A percentile compares a stretch with the other conserved stretches of the same genome.
Conservation (phyloP, 768 basidiomycete genomes). For the Chlorophyllum brunneum region DNA sequence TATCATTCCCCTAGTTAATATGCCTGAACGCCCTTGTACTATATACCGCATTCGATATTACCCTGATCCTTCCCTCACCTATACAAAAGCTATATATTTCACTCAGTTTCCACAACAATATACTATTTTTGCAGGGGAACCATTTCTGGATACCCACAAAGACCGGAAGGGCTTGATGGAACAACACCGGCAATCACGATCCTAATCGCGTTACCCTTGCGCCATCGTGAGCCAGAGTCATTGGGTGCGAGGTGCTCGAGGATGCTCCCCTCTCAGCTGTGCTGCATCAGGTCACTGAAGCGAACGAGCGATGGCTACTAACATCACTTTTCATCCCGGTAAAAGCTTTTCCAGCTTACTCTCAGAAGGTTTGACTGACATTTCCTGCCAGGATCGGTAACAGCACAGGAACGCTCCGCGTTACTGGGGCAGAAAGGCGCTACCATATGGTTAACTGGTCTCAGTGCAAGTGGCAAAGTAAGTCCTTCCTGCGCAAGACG, state of each 20-base stretch:
- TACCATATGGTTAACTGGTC: conserved; percentile 95
- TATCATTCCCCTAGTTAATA: conserved; percentile 9
- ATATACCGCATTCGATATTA: neutral
- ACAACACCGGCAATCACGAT: conserved; percentile 10
- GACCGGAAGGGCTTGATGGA: neutral
- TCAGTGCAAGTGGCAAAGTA: conserved; percentile 94
- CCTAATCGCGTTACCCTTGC: conserved; percentile 25
- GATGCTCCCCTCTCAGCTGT: neutral
- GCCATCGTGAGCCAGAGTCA: conserved; percentile 16
- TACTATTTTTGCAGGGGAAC: too few relatives aligned
- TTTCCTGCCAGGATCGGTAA: conserved; percentile 61
- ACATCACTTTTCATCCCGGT: conserved; percentile 74
- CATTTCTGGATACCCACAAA: too few relatives aligned
- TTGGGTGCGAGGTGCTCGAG: neutral
- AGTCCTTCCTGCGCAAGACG: conserved; percentile 11
- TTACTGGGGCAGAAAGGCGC: conserved; percentile 79
- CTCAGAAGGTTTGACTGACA: neutral
- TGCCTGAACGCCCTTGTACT: neutral
- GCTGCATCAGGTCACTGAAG: neutral
- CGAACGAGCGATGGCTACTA: conserved; percentile 34
- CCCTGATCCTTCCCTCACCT: neutral
- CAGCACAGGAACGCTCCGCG: conserved; percentile 56
- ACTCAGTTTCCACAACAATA: too few relatives aligned
- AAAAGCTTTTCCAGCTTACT: neutral
- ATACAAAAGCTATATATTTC: too few relatives aligned